Evolutionary conservation across 441 rosid genomes (phyloP).

Genomic region (Brassica hybrid): DNA sequence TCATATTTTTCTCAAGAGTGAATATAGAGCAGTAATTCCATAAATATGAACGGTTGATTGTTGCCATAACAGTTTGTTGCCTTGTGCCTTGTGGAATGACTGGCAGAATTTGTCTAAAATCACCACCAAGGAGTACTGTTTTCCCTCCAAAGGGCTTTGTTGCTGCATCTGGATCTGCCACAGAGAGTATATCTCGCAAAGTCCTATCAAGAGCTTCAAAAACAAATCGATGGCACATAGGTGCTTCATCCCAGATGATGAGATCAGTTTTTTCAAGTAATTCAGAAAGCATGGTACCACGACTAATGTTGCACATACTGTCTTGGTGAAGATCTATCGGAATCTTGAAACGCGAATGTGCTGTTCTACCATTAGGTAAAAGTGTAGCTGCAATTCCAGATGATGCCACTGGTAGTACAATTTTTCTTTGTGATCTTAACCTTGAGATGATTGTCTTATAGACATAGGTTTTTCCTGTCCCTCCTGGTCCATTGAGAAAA

Average conservation of each 20-base stretch:
- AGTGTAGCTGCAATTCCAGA: neutral
- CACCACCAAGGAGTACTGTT: slow-evolving; percentile 24
- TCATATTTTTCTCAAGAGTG: slow-evolving; percentile 8
- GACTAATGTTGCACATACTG: slow-evolving; percentile 2
- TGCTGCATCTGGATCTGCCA: neutral
- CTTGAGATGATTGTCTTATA: neutral
- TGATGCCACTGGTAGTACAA: neutral
- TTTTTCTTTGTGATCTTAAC: neutral
- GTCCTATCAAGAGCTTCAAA: slow-evolving; percentile 13
- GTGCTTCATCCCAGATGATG: neutral
- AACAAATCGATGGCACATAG: slow-evolving; percentile 2
- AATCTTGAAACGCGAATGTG: neutral
- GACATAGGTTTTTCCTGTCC: neutral
- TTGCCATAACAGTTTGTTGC: neutral
- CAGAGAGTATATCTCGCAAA: neutral
- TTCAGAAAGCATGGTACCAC: neutral
- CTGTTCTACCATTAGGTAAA: neutral
- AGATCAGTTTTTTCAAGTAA: slow-evolving; percentile 5
- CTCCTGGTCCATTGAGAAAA: neutral
- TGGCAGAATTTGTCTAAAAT: slow-evolving; percentile 14
- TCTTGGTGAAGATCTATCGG: neutral
- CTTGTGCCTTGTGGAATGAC: neutral
- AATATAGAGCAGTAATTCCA: neutral
- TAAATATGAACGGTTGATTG: neutral
- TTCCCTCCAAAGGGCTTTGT: slow-evolving; percentile 12